A percentile compares a stretch with the other conserved stretches of the same genome.
Conservation (phyloP, 768 basidiomycete species). For the Ramaria sp. region DNA sequence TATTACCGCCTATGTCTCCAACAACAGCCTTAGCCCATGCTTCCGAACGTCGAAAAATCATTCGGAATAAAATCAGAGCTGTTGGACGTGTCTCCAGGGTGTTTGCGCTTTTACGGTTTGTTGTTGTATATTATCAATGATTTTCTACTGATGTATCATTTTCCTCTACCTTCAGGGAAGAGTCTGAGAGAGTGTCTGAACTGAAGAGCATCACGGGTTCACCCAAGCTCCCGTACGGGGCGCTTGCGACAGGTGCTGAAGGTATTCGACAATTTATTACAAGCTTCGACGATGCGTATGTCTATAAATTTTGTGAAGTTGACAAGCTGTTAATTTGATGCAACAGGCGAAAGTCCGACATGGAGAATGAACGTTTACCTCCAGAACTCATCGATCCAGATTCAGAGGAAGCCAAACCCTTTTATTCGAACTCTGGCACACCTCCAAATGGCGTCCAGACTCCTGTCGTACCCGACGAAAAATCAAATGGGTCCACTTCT, state of each 20-base stretch:
- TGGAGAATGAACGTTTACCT: constrained; percentile 97
- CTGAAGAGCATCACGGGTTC: constrained; percentile 85
- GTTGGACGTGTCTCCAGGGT: constrained; percentile 95
- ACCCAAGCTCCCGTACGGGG: constrained; percentile 67
- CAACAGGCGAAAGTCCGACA: constrained; percentile 88
- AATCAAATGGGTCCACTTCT: constrained; percentile 19
- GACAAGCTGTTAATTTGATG: background rate
- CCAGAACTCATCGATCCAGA: constrained; percentile 79
- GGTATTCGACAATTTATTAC: constrained; percentile 92
- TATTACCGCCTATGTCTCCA: constrained; percentile 15
- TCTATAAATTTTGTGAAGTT: constrained; percentile 16
- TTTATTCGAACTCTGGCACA: constrained; percentile 39
- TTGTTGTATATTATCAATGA: background rate
- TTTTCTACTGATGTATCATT: constrained; percentile 5
- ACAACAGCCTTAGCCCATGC: constrained; percentile 28
- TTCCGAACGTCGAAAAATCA: constrained; percentile 73
- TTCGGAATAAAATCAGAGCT: constrained; percentile 98
- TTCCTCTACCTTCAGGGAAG: constrained; percentile 57
- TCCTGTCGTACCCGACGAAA: constrained; percentile 20
- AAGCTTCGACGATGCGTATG: constrained; percentile 92
- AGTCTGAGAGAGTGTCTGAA: constrained; percentile 95
- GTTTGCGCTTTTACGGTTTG: constrained; percentile 88
- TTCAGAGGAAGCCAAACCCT: constrained; percentile 57
- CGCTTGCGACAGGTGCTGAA: constrained; percentile 82
- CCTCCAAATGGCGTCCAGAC: constrained; percentile 29